phyloP scores from a whole-genome alignment of 2,329 filamentous ascomycete genomes.

The Diaporthe ilicicola region DNA sequence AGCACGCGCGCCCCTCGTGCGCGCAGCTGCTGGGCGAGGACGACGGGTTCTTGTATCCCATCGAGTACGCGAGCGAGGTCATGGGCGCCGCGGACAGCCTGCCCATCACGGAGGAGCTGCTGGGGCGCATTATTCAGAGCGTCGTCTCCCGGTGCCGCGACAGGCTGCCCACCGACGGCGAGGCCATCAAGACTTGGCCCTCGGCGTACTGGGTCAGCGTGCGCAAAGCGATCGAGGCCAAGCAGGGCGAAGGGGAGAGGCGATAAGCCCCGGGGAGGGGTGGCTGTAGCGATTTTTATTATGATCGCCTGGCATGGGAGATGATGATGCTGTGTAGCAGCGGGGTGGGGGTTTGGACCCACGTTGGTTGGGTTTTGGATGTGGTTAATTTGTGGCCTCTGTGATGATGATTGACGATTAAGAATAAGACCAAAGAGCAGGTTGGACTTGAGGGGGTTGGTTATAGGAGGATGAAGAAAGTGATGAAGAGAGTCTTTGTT shows the following conservation, averaged over 20 bases:
- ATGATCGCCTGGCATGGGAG: neutral
- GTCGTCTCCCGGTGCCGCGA: constrained; percentile 68
- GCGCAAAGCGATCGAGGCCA: constrained; percentile 56
- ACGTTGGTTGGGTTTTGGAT: neutral
- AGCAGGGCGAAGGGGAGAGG: constrained; percentile 36
- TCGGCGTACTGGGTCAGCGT: constrained; percentile 69
- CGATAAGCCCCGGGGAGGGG: neutral
- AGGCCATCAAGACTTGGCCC: constrained; percentile 65
- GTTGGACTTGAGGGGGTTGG: neutral
- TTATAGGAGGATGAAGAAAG: neutral
- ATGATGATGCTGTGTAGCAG: neutral
- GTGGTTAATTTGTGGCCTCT: neutral
- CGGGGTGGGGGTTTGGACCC: neutral
- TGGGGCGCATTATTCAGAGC: constrained; percentile 69
- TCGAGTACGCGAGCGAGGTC: constrained; percentile 53
- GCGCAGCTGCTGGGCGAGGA: constrained; percentile 66
- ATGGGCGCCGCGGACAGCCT: constrained; percentile 55
- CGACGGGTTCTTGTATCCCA: constrained; percentile 72
- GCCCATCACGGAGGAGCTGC: constrained; percentile 69
- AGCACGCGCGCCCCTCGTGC: constrained; percentile 69
- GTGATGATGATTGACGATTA: constrained; percentile 15
- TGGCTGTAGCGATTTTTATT: constrained; percentile 6
- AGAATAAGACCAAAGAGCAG: neutral
- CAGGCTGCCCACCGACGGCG: constrained; percentile 65
- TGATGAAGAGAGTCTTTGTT: constrained; percentile 7